Conservation (phyloP, 495 filamentous ascomycete genomes). For the Glonium stellatum region DNA sequence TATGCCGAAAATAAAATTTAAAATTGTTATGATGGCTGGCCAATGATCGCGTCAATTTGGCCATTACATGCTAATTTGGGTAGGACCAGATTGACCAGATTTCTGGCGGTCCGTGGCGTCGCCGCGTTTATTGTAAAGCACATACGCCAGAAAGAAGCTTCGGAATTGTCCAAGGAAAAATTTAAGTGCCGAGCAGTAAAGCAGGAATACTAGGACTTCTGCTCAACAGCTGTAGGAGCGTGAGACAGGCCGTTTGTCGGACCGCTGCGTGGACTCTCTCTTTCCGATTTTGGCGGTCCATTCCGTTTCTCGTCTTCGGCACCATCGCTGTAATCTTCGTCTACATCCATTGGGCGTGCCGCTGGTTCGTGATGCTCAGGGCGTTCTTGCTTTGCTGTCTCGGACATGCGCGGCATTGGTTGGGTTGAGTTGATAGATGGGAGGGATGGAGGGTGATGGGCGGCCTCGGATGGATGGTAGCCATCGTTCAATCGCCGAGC, state of each 20-base stretch:
- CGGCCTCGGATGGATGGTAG: constrained; percentile 85
- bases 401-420: constrained; percentile 21
- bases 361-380: constrained; percentile 58
- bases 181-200: background rate
- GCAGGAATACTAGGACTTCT: constrained; percentile 11
- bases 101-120: background rate
- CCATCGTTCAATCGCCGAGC: constrained; percentile 55
- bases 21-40: background rate
- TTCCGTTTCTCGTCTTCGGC: constrained; percentile 75
- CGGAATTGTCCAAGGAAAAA: background rate
- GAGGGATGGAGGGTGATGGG: constrained; percentile 72
- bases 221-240: constrained; percentile 30
- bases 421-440: constrained; percentile 47
- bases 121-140: background rate
- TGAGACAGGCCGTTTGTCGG: constrained; percentile 25
- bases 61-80: background rate
- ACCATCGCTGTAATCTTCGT: constrained; percentile 93
- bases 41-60: background rate
- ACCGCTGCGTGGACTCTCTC: constrained; percentile 39
- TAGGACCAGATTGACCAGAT: background rate
- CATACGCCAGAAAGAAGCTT: background rate
- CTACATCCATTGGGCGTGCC: constrained; percentile 90
- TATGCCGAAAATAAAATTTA: background rate
- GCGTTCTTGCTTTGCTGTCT: constrained; percentile 27
- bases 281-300: constrained; percentile 39